phyloP scores from a whole-genome alignment of 768 basidiomycete genomes.

The Fibroporia radiculosa region DNA sequence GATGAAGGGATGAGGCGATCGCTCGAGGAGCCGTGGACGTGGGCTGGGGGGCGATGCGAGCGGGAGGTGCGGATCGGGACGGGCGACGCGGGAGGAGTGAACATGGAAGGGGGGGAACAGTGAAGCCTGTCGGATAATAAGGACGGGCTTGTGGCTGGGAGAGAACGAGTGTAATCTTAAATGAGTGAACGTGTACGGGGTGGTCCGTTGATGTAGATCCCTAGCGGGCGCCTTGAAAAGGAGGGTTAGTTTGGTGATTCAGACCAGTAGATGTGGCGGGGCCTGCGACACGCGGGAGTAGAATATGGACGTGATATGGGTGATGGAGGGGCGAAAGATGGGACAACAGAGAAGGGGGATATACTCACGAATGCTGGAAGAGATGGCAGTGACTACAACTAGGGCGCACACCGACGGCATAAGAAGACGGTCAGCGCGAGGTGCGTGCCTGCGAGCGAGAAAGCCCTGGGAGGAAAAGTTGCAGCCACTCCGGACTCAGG shows the following conservation, averaged over 20 bases:
- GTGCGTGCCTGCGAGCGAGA: no score
- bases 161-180: conserved; percentile 4
- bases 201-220: conserved; percentile 3
- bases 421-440: no score
- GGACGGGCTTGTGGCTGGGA: not conserved
- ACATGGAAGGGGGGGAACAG: conserved; percentile 20
- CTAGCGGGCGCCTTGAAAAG: not conserved
- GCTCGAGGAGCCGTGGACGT: not conserved
- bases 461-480: no score
- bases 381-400: no score
- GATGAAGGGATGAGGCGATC: no score
- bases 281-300: not conserved
- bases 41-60: not conserved
- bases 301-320: not conserved
- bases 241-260: not conserved
- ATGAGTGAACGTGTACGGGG: conserved; percentile 1
- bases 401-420: no score
- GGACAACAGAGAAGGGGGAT: not conserved
- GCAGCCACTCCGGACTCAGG: no score
- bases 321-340: not conserved
- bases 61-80: conserved; percentile 12
- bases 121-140: not conserved
- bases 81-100: conserved; percentile 30
- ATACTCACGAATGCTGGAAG: conserved; percentile 1
- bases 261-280: not conserved